Conservation (phyloP, 495 filamentous ascomycete species). For the Podospora bellae-mahoneyi region DNA sequence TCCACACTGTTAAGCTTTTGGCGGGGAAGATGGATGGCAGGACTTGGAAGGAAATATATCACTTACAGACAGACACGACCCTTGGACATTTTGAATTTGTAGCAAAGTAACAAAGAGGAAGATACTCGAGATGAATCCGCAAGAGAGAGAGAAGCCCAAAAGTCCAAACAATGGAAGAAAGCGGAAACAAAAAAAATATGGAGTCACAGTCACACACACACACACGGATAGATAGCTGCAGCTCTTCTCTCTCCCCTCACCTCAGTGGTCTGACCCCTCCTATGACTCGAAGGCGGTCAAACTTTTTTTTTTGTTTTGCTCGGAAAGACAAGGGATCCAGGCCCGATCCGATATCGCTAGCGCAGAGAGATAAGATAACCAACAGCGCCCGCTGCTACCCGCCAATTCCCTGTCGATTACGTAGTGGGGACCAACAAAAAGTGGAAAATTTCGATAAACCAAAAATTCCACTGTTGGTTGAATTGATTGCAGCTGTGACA, state of each 20-base stretch:
- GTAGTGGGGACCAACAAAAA: slow-evolving; percentile 3
- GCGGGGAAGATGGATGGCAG: slow-evolving; percentile 1
- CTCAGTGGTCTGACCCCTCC: not conserved
- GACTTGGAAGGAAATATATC: slow-evolving; percentile 3
- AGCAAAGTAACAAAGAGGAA: not conserved
- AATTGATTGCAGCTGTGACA: not conserved
- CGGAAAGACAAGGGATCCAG: not conserved
- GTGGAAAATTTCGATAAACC: not conserved
- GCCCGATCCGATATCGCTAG: slow-evolving; percentile 13
- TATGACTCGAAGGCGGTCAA: slow-evolving; percentile 21
- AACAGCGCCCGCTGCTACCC: slow-evolving; percentile 6
- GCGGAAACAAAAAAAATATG: not conserved
- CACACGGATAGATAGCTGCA: not conserved
- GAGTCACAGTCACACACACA: not conserved
- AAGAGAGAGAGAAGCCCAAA: not conserved
- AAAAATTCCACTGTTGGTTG: not conserved
- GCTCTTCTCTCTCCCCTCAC: not conserved
- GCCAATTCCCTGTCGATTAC: slow-evolving; percentile 1
- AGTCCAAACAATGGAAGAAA: slow-evolving; percentile 2
- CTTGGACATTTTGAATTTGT: slow-evolving; percentile 33
- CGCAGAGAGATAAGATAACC: slow-evolving; percentile 10
- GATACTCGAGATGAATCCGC: not conserved
- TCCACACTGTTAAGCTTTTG: not conserved
- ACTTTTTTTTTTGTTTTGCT: slow-evolving; percentile 11
- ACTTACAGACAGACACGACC: slow-evolving; percentile 48